phyloP scores from a whole-genome alignment of 2,329 filamentous ascomycete species.

The Trichophyton mentagrophytes region DNA sequence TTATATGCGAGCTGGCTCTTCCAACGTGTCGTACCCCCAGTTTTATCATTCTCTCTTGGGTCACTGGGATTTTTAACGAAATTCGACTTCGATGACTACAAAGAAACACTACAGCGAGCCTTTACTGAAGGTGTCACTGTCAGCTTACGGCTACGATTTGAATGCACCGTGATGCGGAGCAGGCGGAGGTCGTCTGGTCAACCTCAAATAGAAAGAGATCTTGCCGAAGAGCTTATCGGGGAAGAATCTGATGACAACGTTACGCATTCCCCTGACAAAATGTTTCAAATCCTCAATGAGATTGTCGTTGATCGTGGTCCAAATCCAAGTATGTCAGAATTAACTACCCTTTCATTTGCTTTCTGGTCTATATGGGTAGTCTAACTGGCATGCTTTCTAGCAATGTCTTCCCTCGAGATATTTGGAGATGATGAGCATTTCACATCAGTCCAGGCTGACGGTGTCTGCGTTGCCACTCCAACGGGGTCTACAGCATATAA shows the following conservation, averaged over 20 bases:
- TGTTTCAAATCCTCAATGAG: constrained; percentile 87
- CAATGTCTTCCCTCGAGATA: constrained; percentile 86
- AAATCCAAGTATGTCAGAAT: constrained; percentile 60
- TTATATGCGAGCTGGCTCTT: constrained; percentile 95
- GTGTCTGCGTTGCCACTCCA: constrained; percentile 84
- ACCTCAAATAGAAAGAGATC: constrained; percentile 41
- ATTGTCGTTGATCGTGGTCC: constrained; percentile 92
- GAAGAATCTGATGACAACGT: constrained; percentile 71
- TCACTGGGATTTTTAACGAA: constrained; percentile 93
- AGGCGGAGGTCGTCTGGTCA: constrained; percentile 23
- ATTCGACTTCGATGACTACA: constrained; percentile 74
- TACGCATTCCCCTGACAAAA: constrained; percentile 73
- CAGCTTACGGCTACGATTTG: constrained; percentile 75
- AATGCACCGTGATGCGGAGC: constrained; percentile 78
- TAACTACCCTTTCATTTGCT: background rate
- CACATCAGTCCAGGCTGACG: constrained; percentile 88
- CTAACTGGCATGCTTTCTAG: constrained; percentile 29
- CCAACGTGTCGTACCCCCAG: constrained; percentile 84
- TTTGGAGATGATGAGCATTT: constrained; percentile 79
- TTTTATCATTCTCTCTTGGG: constrained; percentile 80
- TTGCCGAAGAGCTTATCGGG: constrained; percentile 72
- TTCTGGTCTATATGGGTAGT: background rate
- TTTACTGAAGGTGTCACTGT: constrained; percentile 80
- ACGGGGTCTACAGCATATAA: constrained; percentile 94
- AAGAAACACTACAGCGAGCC: constrained; percentile 53